Conservation (phyloP, 768 basidiomycete genomes). For the Pleurotus giganteus region DNA sequence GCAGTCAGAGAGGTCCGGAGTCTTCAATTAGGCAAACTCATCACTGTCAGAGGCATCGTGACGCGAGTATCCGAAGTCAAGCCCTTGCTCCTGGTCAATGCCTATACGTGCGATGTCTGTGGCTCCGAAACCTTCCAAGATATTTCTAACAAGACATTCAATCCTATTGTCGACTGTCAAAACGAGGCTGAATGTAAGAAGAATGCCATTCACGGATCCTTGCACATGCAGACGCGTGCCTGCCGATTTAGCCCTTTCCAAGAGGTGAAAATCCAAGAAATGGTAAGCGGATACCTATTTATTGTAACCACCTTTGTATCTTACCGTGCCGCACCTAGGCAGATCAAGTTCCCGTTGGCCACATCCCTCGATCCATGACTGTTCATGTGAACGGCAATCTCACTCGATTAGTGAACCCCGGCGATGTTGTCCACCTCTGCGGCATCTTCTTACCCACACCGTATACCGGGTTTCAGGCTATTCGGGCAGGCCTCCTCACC, state of each 20-base stretch:
- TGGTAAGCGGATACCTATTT: conserved; percentile 52
- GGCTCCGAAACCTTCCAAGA: conserved; percentile 99
- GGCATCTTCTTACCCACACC: conserved; percentile 97
- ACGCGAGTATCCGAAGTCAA: conserved; percentile 99
- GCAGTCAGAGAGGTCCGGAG: conserved; percentile 93
- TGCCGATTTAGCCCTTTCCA: conserved; percentile 98
- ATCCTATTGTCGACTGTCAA: conserved; percentile 85
- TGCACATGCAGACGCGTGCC: conserved; percentile 98
- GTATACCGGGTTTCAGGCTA: conserved; percentile 95
- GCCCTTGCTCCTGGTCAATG: conserved; percentile 94
- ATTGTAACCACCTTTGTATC: neutral
- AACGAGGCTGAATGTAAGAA: conserved; percentile 83
- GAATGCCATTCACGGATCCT: conserved; percentile 82
- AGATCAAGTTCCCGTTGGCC: conserved; percentile 98
- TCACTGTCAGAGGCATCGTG: conserved; percentile 96
- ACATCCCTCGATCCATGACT: conserved; percentile 98
- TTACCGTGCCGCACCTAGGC: conserved; percentile 55
- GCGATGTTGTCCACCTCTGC: conserved; percentile 93
- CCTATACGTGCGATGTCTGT: conserved; percentile 97
- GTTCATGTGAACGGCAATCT: conserved; percentile 90
- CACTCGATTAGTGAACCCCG: conserved; percentile 90
- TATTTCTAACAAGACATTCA: conserved; percentile 87
- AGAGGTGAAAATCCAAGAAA: conserved; percentile 98
- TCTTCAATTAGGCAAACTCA: conserved; percentile 82
- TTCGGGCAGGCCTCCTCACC: conserved; percentile 93